phyloP scores from a whole-genome alignment of 345 rosid genomes.

The Gossypium mustelinum region DNA sequence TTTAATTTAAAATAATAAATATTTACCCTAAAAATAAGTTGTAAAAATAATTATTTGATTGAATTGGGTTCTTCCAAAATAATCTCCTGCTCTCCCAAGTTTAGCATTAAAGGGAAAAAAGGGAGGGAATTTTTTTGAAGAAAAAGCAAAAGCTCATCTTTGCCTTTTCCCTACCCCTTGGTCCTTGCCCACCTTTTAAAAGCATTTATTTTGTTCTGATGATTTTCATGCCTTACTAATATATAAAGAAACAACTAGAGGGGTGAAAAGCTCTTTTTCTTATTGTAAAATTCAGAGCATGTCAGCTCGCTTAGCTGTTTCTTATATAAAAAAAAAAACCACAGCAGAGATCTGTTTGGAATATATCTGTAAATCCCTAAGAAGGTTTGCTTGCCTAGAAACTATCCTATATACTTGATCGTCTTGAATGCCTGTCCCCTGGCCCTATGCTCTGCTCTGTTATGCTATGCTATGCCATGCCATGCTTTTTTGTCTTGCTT shows the following conservation, averaged over 20 bases:
- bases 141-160: slow-evolving; percentile 31
- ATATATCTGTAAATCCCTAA: slow-evolving; percentile 40
- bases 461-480: background rate
- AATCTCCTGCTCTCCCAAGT: slow-evolving; percentile 1
- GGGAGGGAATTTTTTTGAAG: background rate
- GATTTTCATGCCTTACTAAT: slow-evolving; percentile 48
- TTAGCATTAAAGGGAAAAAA: slow-evolving; percentile 20
- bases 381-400: slow-evolving; percentile 35
- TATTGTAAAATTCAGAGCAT: slow-evolving; percentile 38
- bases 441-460: background rate
- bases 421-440: slow-evolving; percentile 31
- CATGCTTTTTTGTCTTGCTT: slow-evolving; percentile 58
- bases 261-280: slow-evolving; percentile 11
- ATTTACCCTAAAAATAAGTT: too few relatives aligned
- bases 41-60: background rate
- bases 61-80: slow-evolving; percentile 11
- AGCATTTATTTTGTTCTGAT: slow-evolving; percentile 20
- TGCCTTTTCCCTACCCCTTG: slow-evolving; percentile 22
- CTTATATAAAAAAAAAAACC: background rate
- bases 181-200: slow-evolving; percentile 36
- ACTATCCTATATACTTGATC: background rate
- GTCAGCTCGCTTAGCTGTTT: slow-evolving; percentile 23
- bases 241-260: slow-evolving; percentile 14
- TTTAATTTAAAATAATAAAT: background rate
- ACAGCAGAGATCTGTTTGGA: slow-evolving; percentile 24